These are phyloP conservation scores for Euphorbia tirucalli DNA, from an alignment of 345 rosid species.

Conservation along the genomic window DNA sequence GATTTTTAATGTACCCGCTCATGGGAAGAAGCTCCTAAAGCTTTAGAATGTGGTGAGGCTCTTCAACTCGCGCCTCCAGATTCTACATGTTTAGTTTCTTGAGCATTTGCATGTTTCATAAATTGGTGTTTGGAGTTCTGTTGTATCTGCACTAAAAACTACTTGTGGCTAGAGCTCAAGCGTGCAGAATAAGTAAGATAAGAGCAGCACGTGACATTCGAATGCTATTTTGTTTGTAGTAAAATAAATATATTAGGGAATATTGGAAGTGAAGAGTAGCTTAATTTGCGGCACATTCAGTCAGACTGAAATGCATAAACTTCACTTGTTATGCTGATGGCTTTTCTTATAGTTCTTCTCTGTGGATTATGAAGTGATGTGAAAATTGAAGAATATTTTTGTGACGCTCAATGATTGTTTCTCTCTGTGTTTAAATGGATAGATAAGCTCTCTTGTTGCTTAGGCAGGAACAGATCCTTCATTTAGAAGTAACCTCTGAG, in stretches of 20 bases:
- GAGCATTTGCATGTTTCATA: not conserved
- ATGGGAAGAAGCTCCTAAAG: constrained; percentile 1
- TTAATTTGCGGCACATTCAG: not conserved
- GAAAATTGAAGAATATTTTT: not conserved
- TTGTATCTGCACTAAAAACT: not conserved
- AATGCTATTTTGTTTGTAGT: not conserved
- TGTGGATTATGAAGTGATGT: not conserved
- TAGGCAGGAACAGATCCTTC: not conserved
- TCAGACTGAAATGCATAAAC: not conserved
- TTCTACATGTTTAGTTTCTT: not conserved
- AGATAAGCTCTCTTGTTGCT: not conserved
- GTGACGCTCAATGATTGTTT: not conserved
- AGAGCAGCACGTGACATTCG: not conserved
- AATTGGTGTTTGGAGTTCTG: not conserved
- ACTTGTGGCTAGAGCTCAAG: not conserved
- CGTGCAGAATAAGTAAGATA: not conserved
- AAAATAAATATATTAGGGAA: not conserved
- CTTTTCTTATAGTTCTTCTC: not conserved
- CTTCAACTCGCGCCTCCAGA: not conserved
- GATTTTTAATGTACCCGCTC: not conserved
- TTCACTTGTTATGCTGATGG: not conserved
- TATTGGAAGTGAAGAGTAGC: not conserved
- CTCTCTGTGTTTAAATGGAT: not conserved
- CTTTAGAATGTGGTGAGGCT: constrained; percentile 9
- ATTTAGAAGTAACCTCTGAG: not conserved